Evolutionary conservation across 176 grass and related monocot genomes (phyloP), one percentile per base, ranked within the genome.

Genomic region (Themeda triandra): DNA sequence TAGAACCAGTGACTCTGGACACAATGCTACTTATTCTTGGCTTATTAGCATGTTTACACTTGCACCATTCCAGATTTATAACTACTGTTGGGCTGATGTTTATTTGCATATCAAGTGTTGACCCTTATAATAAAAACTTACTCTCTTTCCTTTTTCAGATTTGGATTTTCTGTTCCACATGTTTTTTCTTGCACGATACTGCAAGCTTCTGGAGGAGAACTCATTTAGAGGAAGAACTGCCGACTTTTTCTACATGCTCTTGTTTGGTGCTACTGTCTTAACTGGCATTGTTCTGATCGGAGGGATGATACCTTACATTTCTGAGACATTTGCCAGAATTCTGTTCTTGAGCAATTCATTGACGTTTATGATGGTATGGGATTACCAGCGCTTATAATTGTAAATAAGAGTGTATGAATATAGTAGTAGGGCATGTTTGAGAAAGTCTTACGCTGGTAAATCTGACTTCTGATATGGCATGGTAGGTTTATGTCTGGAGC

Each of bases 81-180:
- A 37, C 42, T 60, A 64, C 62, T 41, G 9, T 24, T 76, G 41
- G 28, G 71, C 63, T n/a, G 23, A 39, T 65, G 62, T 36, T 6
- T 30, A 53, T 63, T 29, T 87, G 44, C 66, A 80, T 41, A 37
- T 68, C 19, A 21, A 78, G 18, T 23, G 29, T 30, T 66, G 77
- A 76, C 23, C 63, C 82, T 78, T 78, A 35, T 21, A 15, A 40
- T 71, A 56, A 60, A 82, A 51, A 15, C 78, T 27, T 63, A 71
- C 36, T 78, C 27, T 58, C 46, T 51, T 51, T 19, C 23, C 88
- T 45, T 83, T 63, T 77, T 32, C 87, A 99, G 97, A 99, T 88
- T 86, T 99, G 92, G 97, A 99, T 85, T 99, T 99, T 29, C 93
- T 99, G 24, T 99, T 99, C 84, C 97, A 99, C 75, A 99, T 99